phyloP scores from a whole-genome alignment of 441 rosid species.

The Gossypium lobatum region DNA sequence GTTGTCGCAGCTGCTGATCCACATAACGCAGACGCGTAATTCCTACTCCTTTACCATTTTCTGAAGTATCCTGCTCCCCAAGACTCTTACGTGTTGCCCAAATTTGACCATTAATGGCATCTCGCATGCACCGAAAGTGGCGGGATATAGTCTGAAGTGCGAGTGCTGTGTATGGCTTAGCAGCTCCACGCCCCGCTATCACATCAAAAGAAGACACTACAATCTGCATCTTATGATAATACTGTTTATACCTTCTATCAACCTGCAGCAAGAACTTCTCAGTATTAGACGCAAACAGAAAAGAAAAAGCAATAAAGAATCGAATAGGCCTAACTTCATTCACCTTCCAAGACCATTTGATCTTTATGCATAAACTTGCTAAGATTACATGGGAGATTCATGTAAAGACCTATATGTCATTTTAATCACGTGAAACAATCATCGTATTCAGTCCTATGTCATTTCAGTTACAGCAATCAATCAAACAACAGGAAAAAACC shows the following conservation, averaged over 20 bases:
- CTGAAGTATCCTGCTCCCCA: constrained; percentile 75
- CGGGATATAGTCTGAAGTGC: constrained; percentile 93
- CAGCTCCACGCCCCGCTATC: constrained; percentile 81
- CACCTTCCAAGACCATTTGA: background rate
- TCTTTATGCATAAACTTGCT: background rate
- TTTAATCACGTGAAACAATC: no score
- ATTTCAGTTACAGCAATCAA: background rate
- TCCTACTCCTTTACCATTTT: constrained; percentile 54
- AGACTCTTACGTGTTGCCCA: constrained; percentile 51
- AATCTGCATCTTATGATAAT: constrained; percentile 90
- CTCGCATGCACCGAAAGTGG: constrained; percentile 90
- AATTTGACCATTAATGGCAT: constrained; percentile 72
- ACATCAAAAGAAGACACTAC: constrained; percentile 89
- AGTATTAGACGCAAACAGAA: background rate
- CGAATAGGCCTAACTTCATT: background rate
- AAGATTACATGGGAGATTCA: no score
- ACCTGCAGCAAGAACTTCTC: constrained; percentile 45
- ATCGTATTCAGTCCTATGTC: background rate
- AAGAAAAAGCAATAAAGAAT: background rate
- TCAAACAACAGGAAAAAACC: background rate
- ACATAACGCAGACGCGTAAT: constrained; percentile 78
- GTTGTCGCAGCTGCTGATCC: constrained; percentile 93
- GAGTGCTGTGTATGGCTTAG: constrained; percentile 88
- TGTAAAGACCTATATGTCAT: no score
- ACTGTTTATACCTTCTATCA: constrained; percentile 89